Conservation (phyloP, 2,329 filamentous ascomycete species). For the Sphaerostilbella broomeana region DNA sequence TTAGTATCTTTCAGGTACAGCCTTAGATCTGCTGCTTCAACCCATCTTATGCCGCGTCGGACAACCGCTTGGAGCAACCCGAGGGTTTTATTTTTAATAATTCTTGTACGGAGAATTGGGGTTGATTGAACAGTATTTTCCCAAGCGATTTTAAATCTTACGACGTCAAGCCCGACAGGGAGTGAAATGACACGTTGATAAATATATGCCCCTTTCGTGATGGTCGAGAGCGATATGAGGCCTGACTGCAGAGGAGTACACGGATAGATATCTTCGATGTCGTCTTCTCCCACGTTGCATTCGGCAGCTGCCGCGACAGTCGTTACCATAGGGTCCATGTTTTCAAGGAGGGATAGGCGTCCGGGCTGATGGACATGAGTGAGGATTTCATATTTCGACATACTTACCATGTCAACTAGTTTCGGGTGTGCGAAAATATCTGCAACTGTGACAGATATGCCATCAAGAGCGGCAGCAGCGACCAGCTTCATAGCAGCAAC, state of each 20-base stretch:
- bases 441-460: no score
- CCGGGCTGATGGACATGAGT: no score
- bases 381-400: no score
- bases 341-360: no score
- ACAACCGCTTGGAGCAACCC: constrained; percentile 40
- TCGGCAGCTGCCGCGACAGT: no score
- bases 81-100: constrained; percentile 36
- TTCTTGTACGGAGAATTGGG: constrained; percentile 38
- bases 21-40: constrained; percentile 8
- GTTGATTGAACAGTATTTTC: not conserved
- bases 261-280: constrained; percentile 30
- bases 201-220: constrained; percentile 17
- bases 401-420: no score
- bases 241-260: constrained; percentile 32
- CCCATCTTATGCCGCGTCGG: constrained; percentile 24
- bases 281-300: no score
- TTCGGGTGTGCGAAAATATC: no score
- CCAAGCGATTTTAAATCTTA: constrained; percentile 14
- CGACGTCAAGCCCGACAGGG: constrained; percentile 2
- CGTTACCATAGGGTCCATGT: no score
- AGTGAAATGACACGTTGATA: constrained; percentile 14
- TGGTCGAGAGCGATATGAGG: constrained; percentile 26
- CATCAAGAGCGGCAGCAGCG: no score
- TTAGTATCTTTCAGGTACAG: not conserved
- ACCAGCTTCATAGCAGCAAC: no score